These are phyloP conservation scores for Sporormia fimetaria DNA, from an alignment of 495 filamentous ascomycete genomes.

Conservation along the genomic window DNA sequence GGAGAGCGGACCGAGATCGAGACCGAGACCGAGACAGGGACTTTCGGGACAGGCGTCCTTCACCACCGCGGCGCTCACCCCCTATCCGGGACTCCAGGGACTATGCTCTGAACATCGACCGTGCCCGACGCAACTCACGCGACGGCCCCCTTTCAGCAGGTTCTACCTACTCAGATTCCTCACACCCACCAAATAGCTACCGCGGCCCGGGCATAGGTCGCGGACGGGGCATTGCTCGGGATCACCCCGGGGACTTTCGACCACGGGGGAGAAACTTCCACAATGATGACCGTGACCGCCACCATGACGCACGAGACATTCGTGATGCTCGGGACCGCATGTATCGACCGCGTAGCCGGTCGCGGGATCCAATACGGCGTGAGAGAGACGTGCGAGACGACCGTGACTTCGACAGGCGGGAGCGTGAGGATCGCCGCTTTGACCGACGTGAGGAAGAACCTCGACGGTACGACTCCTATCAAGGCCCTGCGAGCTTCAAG, in stretches of 20 bases:
- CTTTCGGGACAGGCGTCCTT: constrained; percentile 36
- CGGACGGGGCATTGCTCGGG: constrained; percentile 44
- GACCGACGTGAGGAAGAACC: constrained; percentile 48
- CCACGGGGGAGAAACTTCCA: constrained; percentile 41
- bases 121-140: constrained; percentile 46
- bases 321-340: constrained; percentile 1
- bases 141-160: constrained; percentile 57
- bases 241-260: constrained; percentile 52
- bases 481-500: constrained; percentile 20
- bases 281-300: constrained; percentile 50
- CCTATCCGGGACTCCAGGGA: constrained; percentile 29
- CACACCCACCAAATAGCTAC: too few species aligned
- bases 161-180: constrained; percentile 56
- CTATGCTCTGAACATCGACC: constrained; percentile 34
- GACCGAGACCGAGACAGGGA: constrained; percentile 31
- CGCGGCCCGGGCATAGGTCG: too few species aligned
- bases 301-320: constrained; percentile 11
- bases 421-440: constrained; percentile 29
- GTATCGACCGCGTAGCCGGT: constrained; percentile 23
- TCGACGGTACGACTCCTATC: constrained; percentile 16
- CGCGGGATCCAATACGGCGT: constrained; percentile 24
- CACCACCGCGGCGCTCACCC: constrained; percentile 33
- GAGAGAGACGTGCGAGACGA: constrained; percentile 29
- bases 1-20: constrained; percentile 24
- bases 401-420: constrained; percentile 29